Base-by-base conservation (phyloP, 2,329 filamentous ascomycete species). In the Metarhizium sp. region DNA sequence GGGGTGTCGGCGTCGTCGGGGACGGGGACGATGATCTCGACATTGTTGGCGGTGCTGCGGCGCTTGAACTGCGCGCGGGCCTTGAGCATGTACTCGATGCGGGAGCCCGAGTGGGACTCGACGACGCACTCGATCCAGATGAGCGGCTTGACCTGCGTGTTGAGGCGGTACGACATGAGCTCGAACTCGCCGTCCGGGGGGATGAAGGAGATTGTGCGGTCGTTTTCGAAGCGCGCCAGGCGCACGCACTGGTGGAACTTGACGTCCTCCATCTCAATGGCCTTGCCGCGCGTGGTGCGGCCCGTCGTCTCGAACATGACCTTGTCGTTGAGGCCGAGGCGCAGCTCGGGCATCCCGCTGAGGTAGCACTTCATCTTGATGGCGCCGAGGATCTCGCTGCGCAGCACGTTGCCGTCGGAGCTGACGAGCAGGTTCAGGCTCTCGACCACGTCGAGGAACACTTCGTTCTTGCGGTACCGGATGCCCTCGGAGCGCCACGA, bases 351-450 rank as follows among this genome's bases (percentile, higher is more conserved):
- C 94, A 99, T 99, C 57, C 94, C 94, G 50, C 90, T 96, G 16
- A 99, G 80, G 69, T 99, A 99, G 75, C 94, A 99, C 75, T 99
- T 99, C 94, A 99, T 96, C 77, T 99, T 99, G 72, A 99, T 86
- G 47, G 94, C 92, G 55, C 94, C 94, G 29, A 99, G 79, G 64
- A 99, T 99, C 75, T 99, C 94, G 7, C 91, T 96, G 29, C 94
- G 87, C 58, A 99, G 77, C 4, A 99, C 94, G 68, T 96, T 97
- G 71, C 94, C 94, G 64, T 90, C 95, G 55, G 92, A 84, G 54
- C 90, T 95, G 20, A 99, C 94, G 20, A 99, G 84, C 40, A 99
- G 83, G 73, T 99, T 99, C 66, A 99, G 83, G 51, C 89, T 95
- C 74, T 99, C 94, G 64, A 99, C 85, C 38, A 99, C 94, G 64